Conservation (phyloP, 768 basidiomycete species). For the Naganishia kalamii region DNA sequence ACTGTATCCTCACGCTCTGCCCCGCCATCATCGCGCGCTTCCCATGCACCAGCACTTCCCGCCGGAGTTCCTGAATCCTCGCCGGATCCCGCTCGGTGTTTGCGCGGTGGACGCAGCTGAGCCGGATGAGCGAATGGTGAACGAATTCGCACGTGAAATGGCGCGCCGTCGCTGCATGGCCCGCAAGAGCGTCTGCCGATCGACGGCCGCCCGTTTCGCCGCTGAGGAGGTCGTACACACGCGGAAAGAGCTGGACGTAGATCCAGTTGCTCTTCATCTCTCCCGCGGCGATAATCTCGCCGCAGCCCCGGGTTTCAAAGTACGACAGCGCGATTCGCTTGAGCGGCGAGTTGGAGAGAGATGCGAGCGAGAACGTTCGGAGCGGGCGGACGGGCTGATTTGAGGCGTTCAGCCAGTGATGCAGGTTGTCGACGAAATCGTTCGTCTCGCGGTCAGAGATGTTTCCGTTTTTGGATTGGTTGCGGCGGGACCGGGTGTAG, state of each 20-base stretch:
- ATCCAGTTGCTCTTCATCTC: conserved; percentile 21
- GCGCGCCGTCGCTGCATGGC: neutral
- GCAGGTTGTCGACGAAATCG: neutral
- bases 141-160: neutral
- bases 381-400: neutral
- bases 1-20: conserved; percentile 8
- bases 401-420: neutral
- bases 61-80: neutral
- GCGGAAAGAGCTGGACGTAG: conserved; percentile 20
- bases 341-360: neutral
- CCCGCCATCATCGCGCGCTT: neutral
- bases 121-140: conserved; percentile 17
- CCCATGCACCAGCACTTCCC: conserved; percentile 3
- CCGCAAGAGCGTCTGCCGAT: neutral
- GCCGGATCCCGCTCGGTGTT: conserved; percentile 15
- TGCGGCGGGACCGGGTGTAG: neutral
- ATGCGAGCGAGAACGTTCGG: neutral
- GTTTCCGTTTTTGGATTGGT: neutral
- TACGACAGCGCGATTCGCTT: conserved; percentile 15
- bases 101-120: conserved; percentile 22
- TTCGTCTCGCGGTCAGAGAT: neutral
- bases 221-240: conserved; percentile 2
- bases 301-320: conserved; percentile 22
- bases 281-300: conserved; percentile 19
- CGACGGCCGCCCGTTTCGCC: neutral